These are phyloP conservation scores for Solanum peruvianum DNA, from an alignment of 257 asterid species.

Conservation along the genomic window DNA sequence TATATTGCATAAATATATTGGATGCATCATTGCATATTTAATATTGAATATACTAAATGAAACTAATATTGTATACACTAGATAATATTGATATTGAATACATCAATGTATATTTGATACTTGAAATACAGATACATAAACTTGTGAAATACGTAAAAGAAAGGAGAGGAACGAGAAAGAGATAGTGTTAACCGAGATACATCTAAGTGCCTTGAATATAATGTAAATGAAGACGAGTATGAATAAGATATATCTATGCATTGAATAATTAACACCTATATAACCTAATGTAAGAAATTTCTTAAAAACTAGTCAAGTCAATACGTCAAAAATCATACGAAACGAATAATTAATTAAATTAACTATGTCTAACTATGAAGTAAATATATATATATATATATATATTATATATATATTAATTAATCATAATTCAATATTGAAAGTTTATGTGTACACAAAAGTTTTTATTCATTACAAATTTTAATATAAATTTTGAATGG, in stretches of 20 bases:
- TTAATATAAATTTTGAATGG: neutral
- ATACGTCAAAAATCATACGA: too few species aligned
- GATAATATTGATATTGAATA: neutral
- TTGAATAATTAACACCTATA: neutral
- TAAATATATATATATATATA: neutral
- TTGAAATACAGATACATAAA: neutral
- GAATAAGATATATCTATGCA: neutral
- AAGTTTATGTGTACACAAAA: neutral
- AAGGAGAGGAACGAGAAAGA: neutral
- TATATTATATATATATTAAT: neutral
- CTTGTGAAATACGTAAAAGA: neutral
- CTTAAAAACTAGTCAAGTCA: neutral
- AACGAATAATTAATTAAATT: too few species aligned
- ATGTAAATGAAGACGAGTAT: neutral
- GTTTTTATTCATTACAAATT: rapidly evolving
- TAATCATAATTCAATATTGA: neutral
- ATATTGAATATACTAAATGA: neutral
- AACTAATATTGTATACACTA: neutral
- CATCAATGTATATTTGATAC: too few species aligned
- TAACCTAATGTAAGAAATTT: too few species aligned
- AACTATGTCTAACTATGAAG: neutral
- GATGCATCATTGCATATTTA: neutral
- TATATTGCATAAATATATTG: neutral
- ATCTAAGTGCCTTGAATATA: too few species aligned
- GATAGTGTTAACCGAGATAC: neutral